Evolutionary conservation across 768 basidiomycete species (phyloP).

Genomic region (Boletus rufocinnamomeus): DNA sequence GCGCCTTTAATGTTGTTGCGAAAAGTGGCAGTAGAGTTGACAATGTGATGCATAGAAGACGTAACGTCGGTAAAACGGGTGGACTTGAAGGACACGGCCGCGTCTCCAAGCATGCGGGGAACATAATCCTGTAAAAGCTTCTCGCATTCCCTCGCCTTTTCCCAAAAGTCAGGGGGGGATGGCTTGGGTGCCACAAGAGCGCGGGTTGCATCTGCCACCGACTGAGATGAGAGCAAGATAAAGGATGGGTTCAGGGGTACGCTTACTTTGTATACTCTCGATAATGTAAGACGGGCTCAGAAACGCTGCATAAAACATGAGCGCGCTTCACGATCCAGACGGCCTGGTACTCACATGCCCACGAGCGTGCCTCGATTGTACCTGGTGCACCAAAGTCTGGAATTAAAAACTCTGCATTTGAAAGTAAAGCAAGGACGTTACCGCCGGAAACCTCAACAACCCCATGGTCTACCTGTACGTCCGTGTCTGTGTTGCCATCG

Average conservation of each 20-base stretch:
- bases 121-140: conserved; percentile 1
- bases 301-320: conserved; percentile 4
- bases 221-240: not conserved
- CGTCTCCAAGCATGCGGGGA: conserved; percentile 7
- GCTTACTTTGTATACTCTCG: conserved; percentile 5
- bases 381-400: no score
- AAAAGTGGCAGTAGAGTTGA: conserved; percentile 13
- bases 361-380: not conserved
- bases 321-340: not conserved
- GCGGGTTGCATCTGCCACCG: not conserved
- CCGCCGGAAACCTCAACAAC: no score
- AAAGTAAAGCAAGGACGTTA: no score
- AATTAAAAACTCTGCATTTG: no score
- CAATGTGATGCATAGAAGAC: conserved; percentile 11
- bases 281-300: not conserved
- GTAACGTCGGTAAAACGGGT: conserved; percentile 5
- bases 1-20: conserved; percentile 7
- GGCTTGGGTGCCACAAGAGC: not conserved
- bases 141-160: conserved; percentile 8
- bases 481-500: no score
- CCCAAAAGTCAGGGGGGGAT: conserved; percentile 18
- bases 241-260: not conserved
- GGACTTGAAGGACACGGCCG: not conserved
- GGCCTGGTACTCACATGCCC: not conserved
- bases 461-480: no score